These are phyloP conservation scores for Polymyxa betae DNA, from an alignment of 208 protist genomes.

Conservation along the genomic window DNA sequence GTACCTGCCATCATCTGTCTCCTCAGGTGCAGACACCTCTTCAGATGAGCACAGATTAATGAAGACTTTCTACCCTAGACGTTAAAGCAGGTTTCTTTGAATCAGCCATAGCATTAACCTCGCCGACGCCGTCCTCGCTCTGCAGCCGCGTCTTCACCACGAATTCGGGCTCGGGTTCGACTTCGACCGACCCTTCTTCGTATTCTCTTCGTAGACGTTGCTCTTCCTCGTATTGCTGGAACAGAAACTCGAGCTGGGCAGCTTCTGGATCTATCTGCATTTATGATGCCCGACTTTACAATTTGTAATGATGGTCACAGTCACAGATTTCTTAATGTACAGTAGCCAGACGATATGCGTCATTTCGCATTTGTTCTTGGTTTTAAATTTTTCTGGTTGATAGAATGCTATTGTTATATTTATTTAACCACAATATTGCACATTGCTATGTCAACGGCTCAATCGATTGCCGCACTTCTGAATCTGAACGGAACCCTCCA, in stretches of 20 bases:
- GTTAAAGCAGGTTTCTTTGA: neutral
- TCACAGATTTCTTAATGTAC: too few relatives aligned
- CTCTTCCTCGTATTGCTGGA: neutral
- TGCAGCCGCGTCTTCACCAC: neutral
- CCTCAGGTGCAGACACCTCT: neutral
- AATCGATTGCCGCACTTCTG: too few relatives aligned
- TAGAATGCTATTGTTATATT: too few relatives aligned
- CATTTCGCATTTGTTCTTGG: too few relatives aligned
- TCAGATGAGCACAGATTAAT: neutral
- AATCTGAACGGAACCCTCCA: too few relatives aligned
- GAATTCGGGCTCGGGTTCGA: neutral
- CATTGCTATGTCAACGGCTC: too few relatives aligned
- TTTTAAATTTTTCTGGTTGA: too few relatives aligned
- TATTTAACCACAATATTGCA: too few relatives aligned
- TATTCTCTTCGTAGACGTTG: neutral
- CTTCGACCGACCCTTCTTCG: neutral
- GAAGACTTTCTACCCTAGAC: neutral
- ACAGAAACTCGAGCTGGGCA: neutral
- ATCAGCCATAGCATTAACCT: neutral
- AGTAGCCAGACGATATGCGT: too few relatives aligned
- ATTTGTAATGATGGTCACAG: too few relatives aligned
- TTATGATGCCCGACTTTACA: too few relatives aligned
- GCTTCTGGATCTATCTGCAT: neutral
- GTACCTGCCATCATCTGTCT: neutral
- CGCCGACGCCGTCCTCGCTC: neutral